A percentile compares a stretch with the other conserved stretches of the same genome.
Evolutionary conservation across 495 filamentous ascomycete species (phyloP).

Genomic region (Lophiotrema nucula): DNA sequence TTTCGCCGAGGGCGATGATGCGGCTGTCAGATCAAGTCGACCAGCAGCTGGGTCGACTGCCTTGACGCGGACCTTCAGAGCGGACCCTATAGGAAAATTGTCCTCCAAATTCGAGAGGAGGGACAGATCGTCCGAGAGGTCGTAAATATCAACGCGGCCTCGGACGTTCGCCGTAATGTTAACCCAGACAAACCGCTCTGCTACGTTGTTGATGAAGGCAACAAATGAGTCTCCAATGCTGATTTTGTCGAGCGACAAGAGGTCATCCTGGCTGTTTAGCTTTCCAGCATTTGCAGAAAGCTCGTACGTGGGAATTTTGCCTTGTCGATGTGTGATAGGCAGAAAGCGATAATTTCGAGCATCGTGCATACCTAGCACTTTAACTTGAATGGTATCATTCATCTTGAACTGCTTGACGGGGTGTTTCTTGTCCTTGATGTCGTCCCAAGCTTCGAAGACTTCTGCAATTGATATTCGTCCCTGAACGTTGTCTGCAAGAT

Average conservation of each 20-base stretch:
- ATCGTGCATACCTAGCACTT: slow-evolving; percentile 84
- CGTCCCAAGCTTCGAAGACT: slow-evolving; percentile 80
- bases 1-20: slow-evolving; percentile 50
- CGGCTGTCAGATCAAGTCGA: slow-evolving; percentile 79
- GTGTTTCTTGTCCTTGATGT: slow-evolving; percentile 75
- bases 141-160: slow-evolving; percentile 74
- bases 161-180: slow-evolving; percentile 88
- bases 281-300: slow-evolving; percentile 78
- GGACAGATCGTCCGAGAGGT: slow-evolving; percentile 82
- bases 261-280: slow-evolving; percentile 51
- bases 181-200: slow-evolving; percentile 76
- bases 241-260: slow-evolving; percentile 72
- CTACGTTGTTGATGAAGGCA: slow-evolving; percentile 86
- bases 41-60: slow-evolving; percentile 69
- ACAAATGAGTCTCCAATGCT: slow-evolving; percentile 66
- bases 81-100: slow-evolving; percentile 85
- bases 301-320: slow-evolving; percentile 78
- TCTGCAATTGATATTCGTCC: slow-evolving; percentile 90
- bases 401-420: slow-evolving; percentile 70
- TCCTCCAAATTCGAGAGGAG: slow-evolving; percentile 70
- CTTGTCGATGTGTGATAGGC: slow-evolving; percentile 79
- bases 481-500: slow-evolving; percentile 83
- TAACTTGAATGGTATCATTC: slow-evolving; percentile 69
- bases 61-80: slow-evolving; percentile 73
- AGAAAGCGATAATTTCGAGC: slow-evolving; percentile 87